Evolutionary conservation across 2,329 filamentous ascomycete species (phyloP), one percentile per base, ranked within the genome.

Genomic region (Beauveria sp.): DNA sequence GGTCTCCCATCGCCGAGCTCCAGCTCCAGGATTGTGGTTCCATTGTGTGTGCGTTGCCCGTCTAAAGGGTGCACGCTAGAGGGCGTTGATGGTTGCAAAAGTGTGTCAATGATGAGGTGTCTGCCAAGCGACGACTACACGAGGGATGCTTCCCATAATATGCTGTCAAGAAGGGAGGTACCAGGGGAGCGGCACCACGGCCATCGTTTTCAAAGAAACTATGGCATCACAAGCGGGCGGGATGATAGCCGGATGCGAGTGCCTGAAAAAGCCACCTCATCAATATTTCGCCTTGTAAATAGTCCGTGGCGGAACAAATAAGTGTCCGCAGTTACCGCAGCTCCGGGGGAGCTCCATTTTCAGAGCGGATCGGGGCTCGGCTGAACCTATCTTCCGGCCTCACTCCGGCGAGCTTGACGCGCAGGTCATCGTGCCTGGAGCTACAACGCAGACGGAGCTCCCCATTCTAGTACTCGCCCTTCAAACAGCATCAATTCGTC

Each of bases 351-450:
- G 50, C 58, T 60, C 58, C 49, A 48, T 60, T 46, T 22, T 20
- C 28, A 26, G 50, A 22, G 59, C 28, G 50, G 46, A 48, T 63
- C 61, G 61, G 61, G 45, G 22, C 9, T 42, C 56, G 61, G 61
- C 34, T 14, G 34, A 63, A 63, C 50, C 2, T 49, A 55, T 57
- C 5, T 57, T 63, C 61, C 61, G 61, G 43, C 7, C 7, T 40
- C 18, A 26, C 52, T 52, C 49, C n/a, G 20, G 58, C 40, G 26
- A 63, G 62, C 62, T 63, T 53, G 62, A 63, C 62, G 62, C 62
- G 62, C 62, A 63, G 62, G 62, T 63, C 62, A 60, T 57, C 62
- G 62, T 63, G 62, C 62, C 62, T 63, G 58, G 62, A 63, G 62
- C 51, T 57, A 20, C 42, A 45, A 58, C 38, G 48, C 54, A 49